phyloP scores from a whole-genome alignment of 768 basidiomycete genomes.

The Megacollybia marginata region DNA sequence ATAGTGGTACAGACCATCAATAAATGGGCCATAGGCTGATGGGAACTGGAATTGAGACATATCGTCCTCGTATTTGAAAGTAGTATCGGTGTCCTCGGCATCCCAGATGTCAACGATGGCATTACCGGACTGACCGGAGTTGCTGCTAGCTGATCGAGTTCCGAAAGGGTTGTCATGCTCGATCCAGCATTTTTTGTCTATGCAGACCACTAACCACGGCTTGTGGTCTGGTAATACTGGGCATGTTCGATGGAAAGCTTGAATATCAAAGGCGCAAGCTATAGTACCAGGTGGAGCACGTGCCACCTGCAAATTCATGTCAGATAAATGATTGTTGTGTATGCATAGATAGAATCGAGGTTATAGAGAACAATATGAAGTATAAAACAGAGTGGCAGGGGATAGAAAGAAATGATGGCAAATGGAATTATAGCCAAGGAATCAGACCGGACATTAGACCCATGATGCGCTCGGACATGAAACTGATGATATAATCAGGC shows the following conservation, averaged over 20 bases:
- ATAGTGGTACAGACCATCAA: background rate
- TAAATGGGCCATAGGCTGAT: accelerated
- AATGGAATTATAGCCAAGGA: too few relatives aligned
- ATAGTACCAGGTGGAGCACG: slow-evolving; percentile 20
- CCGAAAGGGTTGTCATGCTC: slow-evolving; percentile 19
- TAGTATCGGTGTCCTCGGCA: slow-evolving; percentile 4
- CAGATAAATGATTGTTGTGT: too few relatives aligned
- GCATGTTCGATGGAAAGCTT: slow-evolving; percentile 5
- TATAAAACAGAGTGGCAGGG: too few relatives aligned
- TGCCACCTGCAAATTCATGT: slow-evolving; percentile 8
- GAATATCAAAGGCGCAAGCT: slow-evolving; percentile 19
- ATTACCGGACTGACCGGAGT: slow-evolving; percentile 17
- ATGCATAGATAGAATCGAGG: too few relatives aligned
- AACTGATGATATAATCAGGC: slow-evolving; percentile 9
- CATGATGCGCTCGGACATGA: too few relatives aligned
- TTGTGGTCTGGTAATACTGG: slow-evolving; percentile 21
- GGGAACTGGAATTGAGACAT: background rate
- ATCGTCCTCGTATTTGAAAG: slow-evolving; percentile 15
- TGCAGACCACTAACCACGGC: slow-evolving; percentile 2
- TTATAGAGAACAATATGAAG: too few relatives aligned
- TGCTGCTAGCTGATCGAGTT: slow-evolving; percentile 10
- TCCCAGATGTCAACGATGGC: slow-evolving; percentile 16
- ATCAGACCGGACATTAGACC: too few relatives aligned
- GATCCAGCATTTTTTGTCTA: slow-evolving; percentile 12
- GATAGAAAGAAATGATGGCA: too few relatives aligned